A percentile compares a stretch with the other conserved stretches of the same genome.
Conservation (phyloP, 768 basidiomycete genomes). For the Galerina sulciceps region DNA sequence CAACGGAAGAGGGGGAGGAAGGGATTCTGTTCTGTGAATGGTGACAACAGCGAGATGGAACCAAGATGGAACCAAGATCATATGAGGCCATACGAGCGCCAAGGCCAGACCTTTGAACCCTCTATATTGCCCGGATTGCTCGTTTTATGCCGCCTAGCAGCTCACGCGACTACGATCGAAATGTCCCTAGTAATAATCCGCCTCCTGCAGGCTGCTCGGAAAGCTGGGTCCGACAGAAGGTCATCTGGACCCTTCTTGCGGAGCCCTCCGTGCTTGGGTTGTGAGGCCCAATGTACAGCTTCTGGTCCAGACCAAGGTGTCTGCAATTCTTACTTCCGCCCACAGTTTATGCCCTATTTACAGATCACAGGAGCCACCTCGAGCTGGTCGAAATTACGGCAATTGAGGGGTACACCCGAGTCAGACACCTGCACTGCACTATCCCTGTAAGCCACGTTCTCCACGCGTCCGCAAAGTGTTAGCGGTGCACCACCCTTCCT, state of each 20-base stretch:
- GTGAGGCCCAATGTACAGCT: conserved; percentile 6
- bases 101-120: conserved; percentile 6
- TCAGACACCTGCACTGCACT: background rate
- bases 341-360: conserved; percentile 2
- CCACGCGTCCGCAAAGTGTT: no score
- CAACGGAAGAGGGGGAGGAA: no score
- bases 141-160: background rate
- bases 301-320: conserved; percentile 9
- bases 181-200: background rate
- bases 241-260: conserved; percentile 12
- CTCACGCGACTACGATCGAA: conserved; percentile 5
- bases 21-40: no score
- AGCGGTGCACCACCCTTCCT: no score
- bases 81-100: background rate
- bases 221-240: conserved; percentile 9
- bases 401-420: background rate
- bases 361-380: conserved; percentile 11
- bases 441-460: no score
- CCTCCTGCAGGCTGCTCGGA: conserved; percentile 4
- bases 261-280: background rate
- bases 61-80: background rate
- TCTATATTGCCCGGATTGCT: background rate
- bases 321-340: background rate
- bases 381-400: background rate
- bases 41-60: background rate